Percentiles rank a stretch among this genome's conserved stretches.
phyloP scores from a whole-genome alignment of 225 moss, liverwort and hornwort genomes.

The Ulota crispa region DNA sequence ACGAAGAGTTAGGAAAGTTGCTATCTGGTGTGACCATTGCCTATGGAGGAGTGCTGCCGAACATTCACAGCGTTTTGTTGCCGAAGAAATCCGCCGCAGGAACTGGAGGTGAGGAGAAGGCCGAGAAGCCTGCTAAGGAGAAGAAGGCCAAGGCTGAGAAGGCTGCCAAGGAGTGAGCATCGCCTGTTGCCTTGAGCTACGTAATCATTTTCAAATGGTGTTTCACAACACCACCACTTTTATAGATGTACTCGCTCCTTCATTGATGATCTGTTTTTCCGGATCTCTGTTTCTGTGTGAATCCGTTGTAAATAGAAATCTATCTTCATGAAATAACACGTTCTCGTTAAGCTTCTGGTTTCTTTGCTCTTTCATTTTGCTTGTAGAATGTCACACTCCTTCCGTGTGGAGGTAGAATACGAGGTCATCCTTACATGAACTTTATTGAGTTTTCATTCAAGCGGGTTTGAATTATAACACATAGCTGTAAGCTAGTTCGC shows the following conservation, averaged over 20 bases:
- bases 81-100: conserved; percentile 53
- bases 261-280: not conserved
- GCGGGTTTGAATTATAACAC: no score
- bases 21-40: conserved; percentile 54
- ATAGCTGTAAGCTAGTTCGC: no score
- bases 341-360: no score
- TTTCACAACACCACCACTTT: not conserved
- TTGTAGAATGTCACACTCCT: no score
- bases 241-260: not conserved
- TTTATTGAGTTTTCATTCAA: no score
- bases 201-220: not conserved
- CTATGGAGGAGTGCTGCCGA: conserved; percentile 51
- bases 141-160: conserved; percentile 14
- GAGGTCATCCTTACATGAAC: no score
- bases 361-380: no score
- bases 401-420: no score
- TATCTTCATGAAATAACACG: fast-evolving
- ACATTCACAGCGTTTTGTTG: conserved; percentile 45
- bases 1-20: conserved; percentile 55
- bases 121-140: conserved; percentile 4
- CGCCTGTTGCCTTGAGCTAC: no score
- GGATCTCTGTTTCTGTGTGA: not conserved
- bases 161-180: not conserved
- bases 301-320: no score
- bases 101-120: conserved; percentile 26